These are phyloP conservation scores for Puccinellia tenuiflora DNA, from an alignment of 176 grass and related monocot genomes.

Conservation along the genomic window DNA sequence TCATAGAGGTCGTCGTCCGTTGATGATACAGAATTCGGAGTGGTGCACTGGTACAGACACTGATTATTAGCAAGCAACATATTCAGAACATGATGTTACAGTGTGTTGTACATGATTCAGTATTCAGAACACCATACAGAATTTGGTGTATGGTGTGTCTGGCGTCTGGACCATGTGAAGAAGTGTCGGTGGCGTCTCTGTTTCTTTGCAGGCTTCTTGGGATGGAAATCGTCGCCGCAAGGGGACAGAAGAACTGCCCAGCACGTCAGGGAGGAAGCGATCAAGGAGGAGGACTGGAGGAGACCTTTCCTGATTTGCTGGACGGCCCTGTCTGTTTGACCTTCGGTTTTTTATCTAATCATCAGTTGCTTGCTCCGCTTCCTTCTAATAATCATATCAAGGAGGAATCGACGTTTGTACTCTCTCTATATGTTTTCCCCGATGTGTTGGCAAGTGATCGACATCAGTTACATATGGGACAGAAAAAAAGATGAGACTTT, in stretches of 20 bases:
- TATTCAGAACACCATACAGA: not conserved
- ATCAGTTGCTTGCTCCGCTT: slow-evolving; percentile 8
- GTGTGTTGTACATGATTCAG: not conserved
- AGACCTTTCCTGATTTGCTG: slow-evolving; percentile 23
- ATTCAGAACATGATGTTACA: not conserved
- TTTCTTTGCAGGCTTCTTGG: not conserved
- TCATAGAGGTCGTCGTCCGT: not conserved
- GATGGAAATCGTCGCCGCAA: slow-evolving; percentile 13
- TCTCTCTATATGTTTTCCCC: not conserved
- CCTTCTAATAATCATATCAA: slow-evolving; percentile 10
- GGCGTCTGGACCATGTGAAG: not conserved
- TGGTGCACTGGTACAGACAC: too few relatives aligned
- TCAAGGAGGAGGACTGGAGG: not conserved
- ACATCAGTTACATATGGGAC: not conserved
- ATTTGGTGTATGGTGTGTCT: not conserved
- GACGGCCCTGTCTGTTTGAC: slow-evolving; percentile 20
- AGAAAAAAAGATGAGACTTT: not conserved
- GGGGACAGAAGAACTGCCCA: not conserved
- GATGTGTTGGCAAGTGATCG: not conserved
- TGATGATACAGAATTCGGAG: slow-evolving; percentile 22
- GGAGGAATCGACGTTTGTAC: not conserved
- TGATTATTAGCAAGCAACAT: not conserved
- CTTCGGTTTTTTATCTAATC: not conserved
- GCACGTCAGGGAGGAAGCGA: slow-evolving; percentile 33
- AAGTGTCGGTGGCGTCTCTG: slow-evolving; percentile 25